phyloP scores from a whole-genome alignment of 352 stramenopile species.

The Pythium rishiriense region DNA sequence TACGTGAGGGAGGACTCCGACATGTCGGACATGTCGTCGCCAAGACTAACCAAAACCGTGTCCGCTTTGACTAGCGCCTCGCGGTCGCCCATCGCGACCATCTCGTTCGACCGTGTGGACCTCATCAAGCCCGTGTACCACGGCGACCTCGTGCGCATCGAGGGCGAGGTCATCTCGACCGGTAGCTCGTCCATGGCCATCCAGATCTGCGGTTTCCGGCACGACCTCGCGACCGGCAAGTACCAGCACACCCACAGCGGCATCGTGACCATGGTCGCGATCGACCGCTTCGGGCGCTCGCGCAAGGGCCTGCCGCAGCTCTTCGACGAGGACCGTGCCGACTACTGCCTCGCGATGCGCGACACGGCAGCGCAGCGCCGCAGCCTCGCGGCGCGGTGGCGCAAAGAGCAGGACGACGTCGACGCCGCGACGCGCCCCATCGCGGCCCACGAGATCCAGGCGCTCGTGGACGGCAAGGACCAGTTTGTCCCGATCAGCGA shows the following conservation, averaged over 20 bases:
- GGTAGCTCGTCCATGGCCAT: constrained; percentile 38
- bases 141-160: constrained; percentile 38
- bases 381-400: constrained; percentile 30
- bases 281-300: constrained; percentile 32
- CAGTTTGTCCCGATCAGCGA: constrained; percentile 39
- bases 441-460: constrained; percentile 22
- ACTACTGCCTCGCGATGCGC: constrained; percentile 19
- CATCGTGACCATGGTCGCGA: constrained; percentile 40
- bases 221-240: constrained; percentile 29
- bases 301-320: constrained; percentile 32
- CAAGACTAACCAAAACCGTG: too few relatives aligned
- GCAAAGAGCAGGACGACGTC: constrained; percentile 33
- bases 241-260: constrained; percentile 38
- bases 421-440: constrained; percentile 22
- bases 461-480: constrained; percentile 16
- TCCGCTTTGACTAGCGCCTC: not conserved
- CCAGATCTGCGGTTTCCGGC: constrained; percentile 33
- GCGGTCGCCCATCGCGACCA: constrained; percentile 25
- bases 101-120: constrained; percentile 41
- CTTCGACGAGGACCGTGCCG: constrained; percentile 18
- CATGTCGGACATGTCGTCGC: too few relatives aligned
- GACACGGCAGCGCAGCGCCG: constrained; percentile 30
- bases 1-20: too few relatives aligned
- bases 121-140: constrained; percentile 37
- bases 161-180: constrained; percentile 34